Percentiles rank a stretch among this genome's conserved stretches.
These are phyloP conservation scores for Apiospora phragmitis DNA, from an alignment of 2,329 filamentous ascomycete genomes.

Conservation along the genomic window DNA sequence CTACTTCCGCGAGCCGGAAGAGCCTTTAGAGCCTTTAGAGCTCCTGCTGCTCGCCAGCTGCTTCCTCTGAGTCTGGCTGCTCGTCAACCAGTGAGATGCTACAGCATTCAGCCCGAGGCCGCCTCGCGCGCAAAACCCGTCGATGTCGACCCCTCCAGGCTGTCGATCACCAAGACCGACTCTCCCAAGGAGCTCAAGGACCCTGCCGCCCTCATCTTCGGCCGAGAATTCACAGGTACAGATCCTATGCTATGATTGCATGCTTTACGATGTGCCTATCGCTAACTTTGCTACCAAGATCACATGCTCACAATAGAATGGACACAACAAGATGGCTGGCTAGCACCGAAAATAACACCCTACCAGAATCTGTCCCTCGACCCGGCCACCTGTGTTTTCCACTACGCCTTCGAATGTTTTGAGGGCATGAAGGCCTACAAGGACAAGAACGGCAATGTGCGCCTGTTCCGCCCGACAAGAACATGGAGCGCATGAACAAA, in stretches of 20 bases:
- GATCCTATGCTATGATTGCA: too few relatives aligned
- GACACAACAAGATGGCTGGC: conserved; percentile 83
- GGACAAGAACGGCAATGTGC: conserved; percentile 73
- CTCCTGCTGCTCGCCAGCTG: conserved; percentile 28
- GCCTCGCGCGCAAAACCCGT: conserved; percentile 55
- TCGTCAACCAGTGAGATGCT: conserved; percentile 41
- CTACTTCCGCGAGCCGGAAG: conserved; percentile 42
- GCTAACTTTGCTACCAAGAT: conserved; percentile 53
- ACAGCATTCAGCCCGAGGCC: conserved; percentile 54
- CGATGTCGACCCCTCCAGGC: conserved; percentile 74
- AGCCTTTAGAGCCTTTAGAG: conserved; percentile 36
- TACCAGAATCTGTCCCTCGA: conserved; percentile 98
- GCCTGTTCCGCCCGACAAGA: conserved; percentile 91
- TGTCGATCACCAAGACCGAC: conserved; percentile 72
- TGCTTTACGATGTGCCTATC: background rate
- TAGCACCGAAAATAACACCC: conserved; percentile 78
- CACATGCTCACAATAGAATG: conserved; percentile 97
- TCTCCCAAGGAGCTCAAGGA: conserved; percentile 74
- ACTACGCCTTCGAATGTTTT: conserved; percentile 98
- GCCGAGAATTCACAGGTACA: conserved; percentile 83
- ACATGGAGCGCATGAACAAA: conserved; percentile 94
- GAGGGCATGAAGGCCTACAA: conserved; percentile 99
- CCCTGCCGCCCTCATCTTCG: conserved; percentile 84
- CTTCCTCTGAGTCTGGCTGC: conserved; percentile 33
- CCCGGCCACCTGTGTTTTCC: conserved; percentile 94